Conservation (phyloP, 1,284 basidiomycete species). For the Microstroma glucosiphilum region DNA sequence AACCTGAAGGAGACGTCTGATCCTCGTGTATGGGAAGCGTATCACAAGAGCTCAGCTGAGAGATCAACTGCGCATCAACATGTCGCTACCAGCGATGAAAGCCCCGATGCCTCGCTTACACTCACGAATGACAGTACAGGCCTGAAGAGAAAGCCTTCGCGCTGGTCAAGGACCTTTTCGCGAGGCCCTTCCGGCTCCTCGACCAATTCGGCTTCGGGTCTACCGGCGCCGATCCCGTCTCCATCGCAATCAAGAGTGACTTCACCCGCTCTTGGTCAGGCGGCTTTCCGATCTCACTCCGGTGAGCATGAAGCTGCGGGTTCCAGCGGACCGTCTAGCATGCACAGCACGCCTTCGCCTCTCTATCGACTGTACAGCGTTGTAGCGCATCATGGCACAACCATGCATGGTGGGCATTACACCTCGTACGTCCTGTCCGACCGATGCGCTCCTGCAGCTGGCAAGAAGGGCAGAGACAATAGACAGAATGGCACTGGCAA, state of each 20-base stretch:
- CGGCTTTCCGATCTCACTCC: too few relatives aligned
- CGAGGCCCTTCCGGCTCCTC: too few relatives aligned
- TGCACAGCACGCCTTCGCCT: background rate
- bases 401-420: slow-evolving; percentile 38
- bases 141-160: too few relatives aligned
- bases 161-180: too few relatives aligned
- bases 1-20: slow-evolving; percentile 50
- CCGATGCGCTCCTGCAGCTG: slow-evolving; percentile 1
- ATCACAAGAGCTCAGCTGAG: background rate
- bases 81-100: background rate
- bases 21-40: slow-evolving; percentile 19
- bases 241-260: too few relatives aligned
- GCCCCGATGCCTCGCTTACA: background rate
- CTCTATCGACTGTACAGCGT: slow-evolving; percentile 58
- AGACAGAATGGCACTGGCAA: background rate
- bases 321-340: too few relatives aligned
- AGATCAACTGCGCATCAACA: slow-evolving; percentile 7
- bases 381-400: slow-evolving; percentile 63
- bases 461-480: background rate
- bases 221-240: too few relatives aligned
- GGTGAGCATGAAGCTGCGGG: too few relatives aligned
- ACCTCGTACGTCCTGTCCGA: slow-evolving; percentile 40
- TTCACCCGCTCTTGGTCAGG: too few relatives aligned
- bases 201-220: too few relatives aligned
- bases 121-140: slow-evolving; percentile 1